Conservation (phyloP, 2,329 filamentous ascomycete genomes). For the Ceratocystis albifundus region DNA sequence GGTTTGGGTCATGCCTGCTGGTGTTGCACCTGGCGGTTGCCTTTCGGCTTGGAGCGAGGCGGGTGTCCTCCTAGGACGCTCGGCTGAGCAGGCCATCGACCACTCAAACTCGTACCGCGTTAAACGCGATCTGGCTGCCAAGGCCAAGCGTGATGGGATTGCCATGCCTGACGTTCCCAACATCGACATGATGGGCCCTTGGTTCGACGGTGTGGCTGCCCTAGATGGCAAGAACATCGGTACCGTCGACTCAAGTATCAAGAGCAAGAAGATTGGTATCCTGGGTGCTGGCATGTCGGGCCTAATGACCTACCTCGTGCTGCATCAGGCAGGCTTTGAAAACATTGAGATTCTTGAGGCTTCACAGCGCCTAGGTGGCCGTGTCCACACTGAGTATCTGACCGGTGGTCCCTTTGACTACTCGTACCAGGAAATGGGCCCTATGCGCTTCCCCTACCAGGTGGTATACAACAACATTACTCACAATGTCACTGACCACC, state of each 20-base stretch:
- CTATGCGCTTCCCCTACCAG: slow-evolving; percentile 51
- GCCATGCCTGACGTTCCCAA: slow-evolving; percentile 38
- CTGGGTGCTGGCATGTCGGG: slow-evolving; percentile 56
- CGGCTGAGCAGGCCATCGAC: slow-evolving; percentile 25
- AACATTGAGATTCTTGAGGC: slow-evolving; percentile 54
- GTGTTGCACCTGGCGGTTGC: slow-evolving; percentile 31
- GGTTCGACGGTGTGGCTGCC: slow-evolving; percentile 54
- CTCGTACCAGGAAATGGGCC: slow-evolving; percentile 56
- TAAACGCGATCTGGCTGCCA: slow-evolving; percentile 23
- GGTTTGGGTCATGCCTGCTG: slow-evolving; percentile 25
- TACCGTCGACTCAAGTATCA: slow-evolving; percentile 41
- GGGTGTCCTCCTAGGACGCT: slow-evolving; percentile 28
- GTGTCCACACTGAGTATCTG: slow-evolving; percentile 53
- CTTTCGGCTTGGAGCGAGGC: slow-evolving; percentile 33
- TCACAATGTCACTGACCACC: slow-evolving; percentile 49
- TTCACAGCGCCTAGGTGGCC: slow-evolving; percentile 48
- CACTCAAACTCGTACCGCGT: slow-evolving; percentile 21
- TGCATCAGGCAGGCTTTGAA: slow-evolving; percentile 42
- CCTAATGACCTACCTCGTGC: slow-evolving; percentile 46
- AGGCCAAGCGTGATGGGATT: slow-evolving; percentile 29
- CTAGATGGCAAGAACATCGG: slow-evolving; percentile 37
- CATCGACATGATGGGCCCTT: slow-evolving; percentile 36
- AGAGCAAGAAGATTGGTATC: slow-evolving; percentile 50
- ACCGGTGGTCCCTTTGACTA: slow-evolving; percentile 50
- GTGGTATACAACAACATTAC: slow-evolving; percentile 45